phyloP scores from a whole-genome alignment of 331 rosid species.

The Dryas integrifolia region DNA sequence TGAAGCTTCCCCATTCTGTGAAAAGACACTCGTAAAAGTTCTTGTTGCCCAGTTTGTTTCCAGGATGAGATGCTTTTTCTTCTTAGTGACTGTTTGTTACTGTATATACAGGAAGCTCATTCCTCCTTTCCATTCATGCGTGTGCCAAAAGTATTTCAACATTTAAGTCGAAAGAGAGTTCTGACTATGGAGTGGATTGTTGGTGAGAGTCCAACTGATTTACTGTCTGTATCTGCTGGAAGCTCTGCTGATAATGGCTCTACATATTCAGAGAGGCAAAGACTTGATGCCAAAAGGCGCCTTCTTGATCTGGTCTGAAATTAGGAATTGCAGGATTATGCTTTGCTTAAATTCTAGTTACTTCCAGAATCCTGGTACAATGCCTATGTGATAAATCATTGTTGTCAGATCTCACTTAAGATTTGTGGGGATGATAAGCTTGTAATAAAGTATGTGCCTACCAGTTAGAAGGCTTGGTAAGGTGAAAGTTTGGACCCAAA shows the following conservation, averaged over 20 bases:
- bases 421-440: neutral
- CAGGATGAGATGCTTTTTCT: conserved; percentile 3
- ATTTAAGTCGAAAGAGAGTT: conserved; percentile 76
- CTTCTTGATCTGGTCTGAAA: conserved; percentile 85
- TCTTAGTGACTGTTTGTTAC: conserved; percentile 28
- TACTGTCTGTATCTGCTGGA: conserved; percentile 60
- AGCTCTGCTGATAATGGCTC: conserved; percentile 42
- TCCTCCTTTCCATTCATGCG: conserved; percentile 62
- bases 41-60: neutral
- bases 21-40: neutral
- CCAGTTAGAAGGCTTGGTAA: neutral
- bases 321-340: conserved; percentile 18
- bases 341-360: conserved; percentile 13
- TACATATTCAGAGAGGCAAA: conserved; percentile 57
- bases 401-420: neutral
- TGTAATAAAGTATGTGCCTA: neutral
- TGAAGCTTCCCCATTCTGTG: neutral
- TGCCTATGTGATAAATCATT: conserved; percentile 1
- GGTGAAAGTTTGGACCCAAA: conserved; percentile 9
- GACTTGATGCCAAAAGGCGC: conserved; percentile 66
- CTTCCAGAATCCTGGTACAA: neutral
- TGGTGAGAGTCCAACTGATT: conserved; percentile 91
- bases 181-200: conserved; percentile 96
- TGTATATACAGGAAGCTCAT: conserved; percentile 72
- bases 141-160: conserved; percentile 66